Evolutionary conservation across 2,329 filamentous ascomycete species (phyloP), one percentile per base, ranked within the genome.

Genomic region (Ceratocystis cubensis): DNA sequence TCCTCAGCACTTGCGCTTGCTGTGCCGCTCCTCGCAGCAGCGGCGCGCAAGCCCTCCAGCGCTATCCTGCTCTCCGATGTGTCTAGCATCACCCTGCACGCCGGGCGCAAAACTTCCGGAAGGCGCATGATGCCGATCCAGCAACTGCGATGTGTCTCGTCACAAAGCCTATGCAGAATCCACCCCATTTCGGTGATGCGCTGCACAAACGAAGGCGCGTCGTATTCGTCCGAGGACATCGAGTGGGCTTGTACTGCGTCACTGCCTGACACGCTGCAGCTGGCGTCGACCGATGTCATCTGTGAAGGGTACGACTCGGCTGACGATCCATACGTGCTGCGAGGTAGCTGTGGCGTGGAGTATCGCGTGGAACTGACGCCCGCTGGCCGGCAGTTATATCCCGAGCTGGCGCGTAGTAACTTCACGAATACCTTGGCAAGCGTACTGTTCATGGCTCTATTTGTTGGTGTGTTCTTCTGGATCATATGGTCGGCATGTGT

Each of bases 281-380:
- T 97, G 33, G 92, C 90, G 67, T 82, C 83, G 69, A 96, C 93
- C 10, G 92, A 97, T 69, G 93, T 97, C 66, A 80, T 91, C 10
- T 99, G 94, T 75, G 93, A 99, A 73, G 93, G 94, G 10, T 97
- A 96, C 76, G 79, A 83, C 67, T 80, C 78, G 15, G 76, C 87
- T 0, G 84, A 93, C 61, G 94, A 97, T 74, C 84, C 85, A 0
- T 95, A 91, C 75, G 83, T 97, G n/a, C 78, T 97, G 65, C 91
- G 89, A 72, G 94, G 94, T 25, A 94, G 89, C 75, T 97, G 93
- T 76, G 94, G 88, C 15, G 92, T 96, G 28, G 90, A 96, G 76
- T 97, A 97, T 75, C 81, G 87, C 15, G 76, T 97, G 5, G 75
- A 88, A 0, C 78, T 97, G 64, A 97, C 92, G 0, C 84, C 87